Percentiles rank a stretch among this genome's conserved stretches.
Evolutionary conservation across 495 filamentous ascomycete genomes (phyloP).

Genomic region (Xanthoparmelia taractica): DNA sequence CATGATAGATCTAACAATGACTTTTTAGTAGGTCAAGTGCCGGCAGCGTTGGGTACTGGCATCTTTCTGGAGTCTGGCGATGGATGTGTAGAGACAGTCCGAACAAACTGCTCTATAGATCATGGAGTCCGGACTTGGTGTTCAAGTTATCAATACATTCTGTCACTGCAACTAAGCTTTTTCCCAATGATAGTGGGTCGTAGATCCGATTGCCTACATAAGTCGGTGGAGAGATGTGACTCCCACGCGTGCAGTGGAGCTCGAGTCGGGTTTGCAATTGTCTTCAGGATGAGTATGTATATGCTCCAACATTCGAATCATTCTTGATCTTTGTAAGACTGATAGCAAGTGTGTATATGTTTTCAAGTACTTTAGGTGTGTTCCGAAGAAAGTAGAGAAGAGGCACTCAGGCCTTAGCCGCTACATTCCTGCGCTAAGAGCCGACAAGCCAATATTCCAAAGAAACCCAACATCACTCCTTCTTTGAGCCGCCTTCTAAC

Average conservation of each 20-base stretch:
- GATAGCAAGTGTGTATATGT: background rate
- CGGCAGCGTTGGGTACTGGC: background rate
- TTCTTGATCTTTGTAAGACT: no score
- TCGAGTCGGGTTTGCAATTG: background rate
- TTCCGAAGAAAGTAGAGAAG: background rate
- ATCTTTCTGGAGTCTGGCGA: background rate
- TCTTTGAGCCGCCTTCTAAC: background rate
- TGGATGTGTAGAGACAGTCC: background rate
- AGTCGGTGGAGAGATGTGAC: background rate
- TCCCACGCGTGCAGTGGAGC: background rate
- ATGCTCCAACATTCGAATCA: background rate
- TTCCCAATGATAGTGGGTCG: background rate
- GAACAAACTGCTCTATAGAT: background rate
- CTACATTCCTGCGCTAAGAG: constrained; percentile 6
- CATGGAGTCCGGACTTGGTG: background rate
- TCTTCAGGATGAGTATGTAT: background rate
- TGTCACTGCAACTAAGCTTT: background rate
- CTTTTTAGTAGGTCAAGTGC: background rate
- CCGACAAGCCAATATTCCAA: background rate
- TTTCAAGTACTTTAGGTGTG: background rate
- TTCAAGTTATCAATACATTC: background rate
- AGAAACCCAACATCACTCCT: constrained; percentile 7
- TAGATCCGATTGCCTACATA: background rate
- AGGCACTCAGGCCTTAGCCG: background rate
- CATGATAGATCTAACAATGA: background rate